These are phyloP conservation scores for Rutstroemia sp. DNA, from an alignment of 2,329 filamentous ascomycete genomes.

Conservation along the genomic window DNA sequence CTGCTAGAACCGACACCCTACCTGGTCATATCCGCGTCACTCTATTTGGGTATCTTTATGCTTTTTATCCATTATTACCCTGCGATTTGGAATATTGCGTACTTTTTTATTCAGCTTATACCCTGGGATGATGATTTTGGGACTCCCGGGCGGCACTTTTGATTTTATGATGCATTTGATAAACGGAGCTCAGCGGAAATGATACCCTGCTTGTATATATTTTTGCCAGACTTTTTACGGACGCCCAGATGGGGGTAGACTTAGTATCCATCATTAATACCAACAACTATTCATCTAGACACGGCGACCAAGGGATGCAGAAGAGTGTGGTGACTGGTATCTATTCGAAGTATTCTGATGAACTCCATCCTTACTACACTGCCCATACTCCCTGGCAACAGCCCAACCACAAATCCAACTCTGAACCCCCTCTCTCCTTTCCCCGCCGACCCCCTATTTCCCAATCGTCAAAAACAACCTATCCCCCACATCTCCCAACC, in stretches of 20 bases:
- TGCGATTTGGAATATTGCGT: conserved; percentile 14
- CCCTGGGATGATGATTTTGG: conserved; percentile 22
- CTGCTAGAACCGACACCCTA: conserved; percentile 24
- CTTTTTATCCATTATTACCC: conserved; percentile 18
- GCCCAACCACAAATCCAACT: not conserved
- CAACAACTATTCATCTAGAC: not conserved
- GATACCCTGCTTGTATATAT: conserved; percentile 15
- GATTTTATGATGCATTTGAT: conserved; percentile 2
- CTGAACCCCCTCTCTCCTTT: not conserved
- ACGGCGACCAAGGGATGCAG: not conserved
- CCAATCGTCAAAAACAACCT: conserved; percentile 82
- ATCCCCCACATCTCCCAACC: conserved; percentile 85
- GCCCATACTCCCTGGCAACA: not conserved
- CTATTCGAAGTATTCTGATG: not conserved
- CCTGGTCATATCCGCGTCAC: conserved; percentile 17
- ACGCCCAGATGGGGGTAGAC: conserved; percentile 5
- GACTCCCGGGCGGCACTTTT: not conserved
- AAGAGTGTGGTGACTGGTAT: conserved; percentile 1
- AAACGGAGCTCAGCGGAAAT: conserved; percentile 4
- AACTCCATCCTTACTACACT: not conserved
- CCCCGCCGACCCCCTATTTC: conserved; percentile 45
- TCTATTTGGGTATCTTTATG: conserved; percentile 20
- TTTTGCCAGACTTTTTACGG: not conserved
- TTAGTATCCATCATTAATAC: conserved; percentile 10
- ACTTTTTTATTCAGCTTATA: conserved; percentile 17